Conservation (phyloP, 495 filamentous ascomycete genomes). For the Neurospora tetrasperma region DNA sequence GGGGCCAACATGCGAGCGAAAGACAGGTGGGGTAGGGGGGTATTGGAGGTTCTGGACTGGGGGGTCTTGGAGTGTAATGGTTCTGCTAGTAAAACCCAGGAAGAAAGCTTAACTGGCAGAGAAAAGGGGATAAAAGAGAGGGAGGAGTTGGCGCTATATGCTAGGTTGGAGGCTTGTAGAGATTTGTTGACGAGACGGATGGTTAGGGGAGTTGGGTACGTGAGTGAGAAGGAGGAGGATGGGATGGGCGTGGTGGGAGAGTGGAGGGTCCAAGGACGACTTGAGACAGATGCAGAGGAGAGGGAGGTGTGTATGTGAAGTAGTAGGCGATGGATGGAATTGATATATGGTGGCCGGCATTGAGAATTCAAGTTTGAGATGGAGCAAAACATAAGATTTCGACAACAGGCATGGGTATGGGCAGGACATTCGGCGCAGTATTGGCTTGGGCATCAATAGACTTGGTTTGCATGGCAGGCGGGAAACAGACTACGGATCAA, state of each 20-base stretch:
- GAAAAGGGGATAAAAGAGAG: slow-evolving; percentile 1
- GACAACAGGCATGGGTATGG: not conserved
- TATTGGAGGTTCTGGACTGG: slow-evolving; percentile 29
- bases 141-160: slow-evolving; percentile 18
- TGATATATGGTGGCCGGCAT: not conserved
- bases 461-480: not conserved
- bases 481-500: not conserved
- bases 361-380: not conserved
- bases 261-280: slow-evolving; percentile 8
- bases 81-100: not conserved
- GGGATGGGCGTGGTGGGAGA: slow-evolving; percentile 8
- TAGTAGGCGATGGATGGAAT: not conserved
- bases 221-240: slow-evolving; percentile 1
- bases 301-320: not conserved
- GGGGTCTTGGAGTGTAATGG: not conserved
- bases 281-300: not conserved
- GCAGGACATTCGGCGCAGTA: not conserved
- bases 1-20: slow-evolving; percentile 34
- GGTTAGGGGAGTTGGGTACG: slow-evolving; percentile 16
- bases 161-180: slow-evolving; percentile 21
- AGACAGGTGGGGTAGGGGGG: slow-evolving; percentile 26
- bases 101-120: not conserved
- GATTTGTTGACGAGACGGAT: slow-evolving; percentile 21
- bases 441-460: not conserved
- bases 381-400: not conserved